Evolutionary conservation across 2,329 filamentous ascomycete genomes (phyloP), one percentile per base, ranked within the genome.

Genomic region (Fusarium robinianum): DNA sequence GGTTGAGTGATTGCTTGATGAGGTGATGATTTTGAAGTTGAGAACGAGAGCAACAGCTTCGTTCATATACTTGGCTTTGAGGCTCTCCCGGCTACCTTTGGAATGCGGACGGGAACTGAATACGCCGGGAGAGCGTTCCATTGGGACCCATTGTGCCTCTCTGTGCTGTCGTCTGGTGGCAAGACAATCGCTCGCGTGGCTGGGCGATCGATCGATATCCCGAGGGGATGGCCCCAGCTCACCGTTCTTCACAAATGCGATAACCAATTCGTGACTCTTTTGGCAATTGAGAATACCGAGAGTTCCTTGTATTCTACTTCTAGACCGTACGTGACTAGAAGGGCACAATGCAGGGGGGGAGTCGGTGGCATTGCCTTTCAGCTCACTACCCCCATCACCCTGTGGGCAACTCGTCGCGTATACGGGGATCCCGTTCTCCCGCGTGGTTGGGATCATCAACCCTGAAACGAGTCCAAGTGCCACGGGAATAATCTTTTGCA

Each of bases 41-140:
- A 36, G 24, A 2, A 16, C 3, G 32, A 39, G 41, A 38, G 46
- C 27, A 8, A n/a, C 25, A 23, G 8, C 3, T 23, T 18, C 32
- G 17, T 48, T 53, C 48, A 61, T 59, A 61, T 61, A 60, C 46
- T 41, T 24, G 11, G 8, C 4, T 2, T 4, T 5, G 0, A 12
- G 8, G 14, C 35, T 41, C 41, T 33, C 17, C 8, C 7, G 25
- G 5, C 23, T 9, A 11, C 7, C 29, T 33, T 40, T 55, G 57
- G 55, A 39, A 61, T 48, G 51, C 41, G 23, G 25, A 38, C 16
- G 15, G 15, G 4, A 9, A 10, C 9, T 26, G 39, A 33, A 14
- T 35, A 3, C 9, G 7, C 17, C 17, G 35, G 24, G 11, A n/a
- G 18, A 29, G 14, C 38, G 12, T 6, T 29, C 30, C 18, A 23